These are phyloP conservation scores for Sporobolomyces phaffii DNA, from an alignment of 768 basidiomycete species.

Conservation along the genomic window DNA sequence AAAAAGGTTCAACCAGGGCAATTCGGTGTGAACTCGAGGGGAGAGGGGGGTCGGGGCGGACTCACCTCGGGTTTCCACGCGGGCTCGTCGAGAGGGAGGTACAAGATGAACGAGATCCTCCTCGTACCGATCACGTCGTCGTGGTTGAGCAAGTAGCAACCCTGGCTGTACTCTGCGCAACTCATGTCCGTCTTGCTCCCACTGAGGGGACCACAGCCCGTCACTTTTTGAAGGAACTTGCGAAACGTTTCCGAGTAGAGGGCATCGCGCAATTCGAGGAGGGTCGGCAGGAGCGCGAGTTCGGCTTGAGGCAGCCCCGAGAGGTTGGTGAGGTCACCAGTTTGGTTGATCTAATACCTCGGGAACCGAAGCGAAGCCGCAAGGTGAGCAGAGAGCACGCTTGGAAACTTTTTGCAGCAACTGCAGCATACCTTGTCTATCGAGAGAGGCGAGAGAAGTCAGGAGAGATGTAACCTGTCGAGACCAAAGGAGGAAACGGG, in stretches of 20 bases:
- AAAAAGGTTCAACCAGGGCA: too few relatives aligned
- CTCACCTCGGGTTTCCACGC: slow-evolving; percentile 66
- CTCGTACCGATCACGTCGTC: slow-evolving; percentile 96
- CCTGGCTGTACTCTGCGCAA: slow-evolving; percentile 80
- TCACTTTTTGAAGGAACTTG: slow-evolving; percentile 71
- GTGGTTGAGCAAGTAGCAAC: slow-evolving; percentile 92
- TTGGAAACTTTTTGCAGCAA: neutral
- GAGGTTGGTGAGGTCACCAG: slow-evolving; percentile 89
- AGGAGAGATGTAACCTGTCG: slow-evolving; percentile 11
- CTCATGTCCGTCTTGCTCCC: slow-evolving; percentile 93
- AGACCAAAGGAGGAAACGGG: neutral
- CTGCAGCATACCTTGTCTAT: slow-evolving; percentile 19
- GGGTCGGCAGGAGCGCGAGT: slow-evolving; percentile 68
- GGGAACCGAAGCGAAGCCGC: too few relatives aligned
- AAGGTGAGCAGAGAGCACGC: neutral
- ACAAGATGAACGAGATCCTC: slow-evolving; percentile 91
- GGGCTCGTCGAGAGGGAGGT: slow-evolving; percentile 71
- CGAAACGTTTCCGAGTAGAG: slow-evolving; percentile 83
- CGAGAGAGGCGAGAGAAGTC: neutral
- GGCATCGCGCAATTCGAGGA: slow-evolving; percentile 77
- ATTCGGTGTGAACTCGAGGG: too few relatives aligned
- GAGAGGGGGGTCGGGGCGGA: too few relatives aligned
- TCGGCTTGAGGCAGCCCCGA: slow-evolving; percentile 74
- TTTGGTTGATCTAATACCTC: slow-evolving; percentile 86
- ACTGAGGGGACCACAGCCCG: slow-evolving; percentile 85